Base-by-base conservation (phyloP, 805 yeast genomes). In the Ogataea salicorniae region DNA sequence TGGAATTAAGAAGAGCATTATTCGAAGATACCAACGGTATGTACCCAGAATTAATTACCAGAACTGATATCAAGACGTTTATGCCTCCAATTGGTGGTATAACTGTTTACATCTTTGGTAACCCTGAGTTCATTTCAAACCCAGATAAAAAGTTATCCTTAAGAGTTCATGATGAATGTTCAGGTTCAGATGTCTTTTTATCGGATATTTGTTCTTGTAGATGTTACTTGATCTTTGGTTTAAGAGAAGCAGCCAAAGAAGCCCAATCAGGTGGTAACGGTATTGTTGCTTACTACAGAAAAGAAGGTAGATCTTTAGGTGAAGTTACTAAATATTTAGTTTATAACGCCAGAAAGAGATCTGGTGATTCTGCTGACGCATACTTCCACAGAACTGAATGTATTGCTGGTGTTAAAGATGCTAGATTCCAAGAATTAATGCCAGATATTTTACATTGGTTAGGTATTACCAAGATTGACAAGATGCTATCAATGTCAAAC, bases 21-120 rank as follows among this genome's bases (percentile, higher is more conserved):
- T 81, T 81, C 59, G 81, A 81, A 59, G 86, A 81, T 59, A 81
- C 87, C 42, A 83, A 83, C 56, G 86, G 87, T 37, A 80, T 81
- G 76, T 81, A 81, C 60, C 86, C 87, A 15, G 87, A 81, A 63
- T 69, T 81, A 54, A 70, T 81, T 45, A 81, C 87, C 6, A 76
- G 87, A 61, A 83, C 84, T 7, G 87, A 81, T 60, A 74, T 81
- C 52, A 81, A 81, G 59, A 77, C 78, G 16, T 81, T 81, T 56
- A 65, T 81, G 52, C 87, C 87, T 40, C 87, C 87, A 44, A 81
- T 81, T 60, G 87, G 87, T 39, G 87, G 87, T 15, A 61, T 75
- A 46, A 81, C 87, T 6, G 85, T 77, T 18, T 81, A 81, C 63
- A 80, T 81, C 49, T 80, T 81, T 61, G 87, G 87, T 49, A 73